phyloP scores from a whole-genome alignment of 768 basidiomycete genomes.

The Termitomyces sp. region DNA sequence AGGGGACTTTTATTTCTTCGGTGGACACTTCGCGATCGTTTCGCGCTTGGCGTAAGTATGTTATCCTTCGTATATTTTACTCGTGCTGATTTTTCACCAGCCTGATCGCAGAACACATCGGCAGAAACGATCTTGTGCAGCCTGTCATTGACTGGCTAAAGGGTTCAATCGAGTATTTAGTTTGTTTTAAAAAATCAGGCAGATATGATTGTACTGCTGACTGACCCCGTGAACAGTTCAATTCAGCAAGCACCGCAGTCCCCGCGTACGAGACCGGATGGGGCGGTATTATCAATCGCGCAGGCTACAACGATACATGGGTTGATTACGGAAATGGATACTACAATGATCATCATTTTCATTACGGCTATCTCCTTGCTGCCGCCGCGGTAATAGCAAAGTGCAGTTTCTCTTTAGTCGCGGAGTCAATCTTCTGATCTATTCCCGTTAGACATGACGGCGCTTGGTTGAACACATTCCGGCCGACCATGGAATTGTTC shows the following conservation, averaged over 20 bases:
- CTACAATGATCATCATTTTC: constrained; percentile 35
- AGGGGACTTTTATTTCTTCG: constrained; percentile 32
- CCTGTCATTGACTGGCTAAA: constrained; percentile 24
- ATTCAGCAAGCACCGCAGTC: constrained; percentile 18
- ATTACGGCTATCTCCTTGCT: constrained; percentile 32
- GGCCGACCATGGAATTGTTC: constrained; percentile 25
- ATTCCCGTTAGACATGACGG: constrained; percentile 19
- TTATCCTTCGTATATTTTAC: not conserved
- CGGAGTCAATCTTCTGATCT: not conserved
- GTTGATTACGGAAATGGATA: constrained; percentile 34
- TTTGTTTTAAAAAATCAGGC: constrained; percentile 8
- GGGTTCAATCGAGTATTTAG: constrained; percentile 24
- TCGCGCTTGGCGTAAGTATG: constrained; percentile 28
- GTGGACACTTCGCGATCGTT: constrained; percentile 24
- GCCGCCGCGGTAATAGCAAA: constrained; percentile 30
- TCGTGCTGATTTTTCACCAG: constrained; percentile 11
- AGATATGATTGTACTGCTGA: not conserved
- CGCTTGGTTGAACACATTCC: constrained; percentile 24
- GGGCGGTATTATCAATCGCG: constrained; percentile 32
- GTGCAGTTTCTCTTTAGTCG: constrained; percentile 12
- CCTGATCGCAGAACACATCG: constrained; percentile 30
- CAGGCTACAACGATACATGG: constrained; percentile 25
- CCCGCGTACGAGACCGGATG: constrained; percentile 32
- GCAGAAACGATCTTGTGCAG: constrained; percentile 27
- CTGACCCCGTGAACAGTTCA: constrained; percentile 11